Evolutionary conservation across 257 asterid genomes (phyloP), one percentile per base, ranked within the genome.

Genomic region (Lavandula angustifolia): DNA sequence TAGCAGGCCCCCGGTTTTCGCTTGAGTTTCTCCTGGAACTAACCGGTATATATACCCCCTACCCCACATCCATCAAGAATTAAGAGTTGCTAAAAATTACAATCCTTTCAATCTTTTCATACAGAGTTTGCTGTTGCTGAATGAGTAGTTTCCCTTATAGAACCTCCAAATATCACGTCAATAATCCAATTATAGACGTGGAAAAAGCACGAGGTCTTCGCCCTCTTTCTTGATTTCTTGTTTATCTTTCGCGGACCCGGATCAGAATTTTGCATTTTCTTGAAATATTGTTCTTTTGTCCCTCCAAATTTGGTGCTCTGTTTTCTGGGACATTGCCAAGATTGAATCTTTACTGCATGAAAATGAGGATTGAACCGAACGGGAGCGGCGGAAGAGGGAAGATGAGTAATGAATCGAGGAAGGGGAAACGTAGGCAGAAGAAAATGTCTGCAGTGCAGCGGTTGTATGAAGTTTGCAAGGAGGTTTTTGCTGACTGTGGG

Each of bases 401-500:
- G 48, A 80, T 73, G 61, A 81, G 76, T 52, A 71, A 43, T 66
- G 87, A 77, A 38, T 80, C 91, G 32, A 78, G 62, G 81, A 80
- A 78, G 68, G 77, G 71, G 22, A 78, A 71, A 72, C 58, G 83
- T 48, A 72, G 73, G 75, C 82, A 48, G 54, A 82, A 64, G 82
- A 84, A 70, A 62, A 3, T 53, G 11, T 44, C 79, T 1, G 72
- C 75, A 35, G 90, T 89, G 75, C 97, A 92, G 70, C 78, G 31
- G 75, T 94, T 92, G 0, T 89, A 89, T 59, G 85, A 87, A 0
- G 82, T 88, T 65, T 92, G 98, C 74, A 75, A 69, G 60, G 81
- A 89, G 22, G 91, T 84, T 4, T 92, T 89, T 78, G 94, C 84
- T 4, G 89, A 81, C 79, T 92, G 91, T 73, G 92, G 87, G 5